phyloP scores from a whole-genome alignment of 1,284 basidiomycete species.

The Ganoderma meredithae region DNA sequence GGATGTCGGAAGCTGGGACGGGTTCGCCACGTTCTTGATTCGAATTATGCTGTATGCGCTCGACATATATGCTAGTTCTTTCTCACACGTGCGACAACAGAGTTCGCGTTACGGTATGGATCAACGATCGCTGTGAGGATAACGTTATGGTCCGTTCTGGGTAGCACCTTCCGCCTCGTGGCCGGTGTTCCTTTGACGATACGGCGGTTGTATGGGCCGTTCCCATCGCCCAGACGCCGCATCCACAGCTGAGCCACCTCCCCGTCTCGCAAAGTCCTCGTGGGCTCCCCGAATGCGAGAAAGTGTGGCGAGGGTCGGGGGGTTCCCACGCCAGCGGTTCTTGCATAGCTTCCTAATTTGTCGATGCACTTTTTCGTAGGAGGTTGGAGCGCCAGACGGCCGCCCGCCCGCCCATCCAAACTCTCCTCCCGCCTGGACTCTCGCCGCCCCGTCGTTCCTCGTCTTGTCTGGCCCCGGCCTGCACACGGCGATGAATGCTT shows the following conservation, averaged over 20 bases:
- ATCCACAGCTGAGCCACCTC: neutral
- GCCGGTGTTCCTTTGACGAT: neutral
- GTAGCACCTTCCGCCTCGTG: neutral
- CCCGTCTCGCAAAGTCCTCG: neutral
- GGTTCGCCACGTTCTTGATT: slow-evolving; percentile 9
- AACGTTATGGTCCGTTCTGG: slow-evolving; percentile 16
- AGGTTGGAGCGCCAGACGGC: neutral
- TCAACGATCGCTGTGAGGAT: slow-evolving; percentile 5
- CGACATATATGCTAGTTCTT: slow-evolving; percentile 1
- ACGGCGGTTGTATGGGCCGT: neutral
- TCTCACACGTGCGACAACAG: neutral
- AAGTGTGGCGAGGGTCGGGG: neutral
- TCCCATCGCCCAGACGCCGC: neutral
- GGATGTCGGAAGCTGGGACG: slow-evolving; percentile 3
- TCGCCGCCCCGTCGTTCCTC: neutral
- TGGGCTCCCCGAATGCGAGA: neutral
- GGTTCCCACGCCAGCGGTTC: slow-evolving; percentile 18
- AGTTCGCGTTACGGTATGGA: slow-evolving; percentile 14
- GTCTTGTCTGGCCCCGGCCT: neutral
- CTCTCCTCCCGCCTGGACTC: neutral
- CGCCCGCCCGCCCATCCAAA: neutral
- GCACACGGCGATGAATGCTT: neutral
- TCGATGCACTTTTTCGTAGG: slow-evolving; percentile 13
- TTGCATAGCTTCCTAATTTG: slow-evolving; percentile 21
- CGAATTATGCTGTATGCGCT: slow-evolving; percentile 16